Percentiles rank a stretch among this genome's conserved stretches.
Evolutionary conservation across 225 moss, liverwort and hornwort species (phyloP).

Genomic region (Antitrichia curtipendula): DNA sequence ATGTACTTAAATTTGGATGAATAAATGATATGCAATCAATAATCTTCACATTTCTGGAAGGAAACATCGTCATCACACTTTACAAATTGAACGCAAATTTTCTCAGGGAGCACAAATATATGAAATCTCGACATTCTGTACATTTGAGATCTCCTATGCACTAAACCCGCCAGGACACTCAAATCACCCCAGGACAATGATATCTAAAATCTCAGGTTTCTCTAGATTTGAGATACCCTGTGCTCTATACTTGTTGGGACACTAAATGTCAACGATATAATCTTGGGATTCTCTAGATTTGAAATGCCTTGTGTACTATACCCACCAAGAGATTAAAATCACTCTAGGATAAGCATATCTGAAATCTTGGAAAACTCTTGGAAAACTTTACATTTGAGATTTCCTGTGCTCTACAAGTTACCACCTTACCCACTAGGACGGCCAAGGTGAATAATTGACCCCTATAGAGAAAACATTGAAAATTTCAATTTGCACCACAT

Average conservation of each 20-base stretch:
- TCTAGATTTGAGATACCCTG: neutral
- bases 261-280: neutral
- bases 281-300: neutral
- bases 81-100: neutral
- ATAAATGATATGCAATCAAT: neutral
- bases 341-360: too few species aligned
- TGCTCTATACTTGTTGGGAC: rapidly evolving
- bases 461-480: too few species aligned
- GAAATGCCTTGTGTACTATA: neutral
- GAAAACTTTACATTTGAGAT: too few species aligned
- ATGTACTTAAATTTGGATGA: neutral
- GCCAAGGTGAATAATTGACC: too few species aligned
- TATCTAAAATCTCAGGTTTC: neutral
- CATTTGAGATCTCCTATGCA: neutral
- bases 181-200: neutral
- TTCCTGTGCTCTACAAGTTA: too few species aligned
- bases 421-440: too few species aligned
- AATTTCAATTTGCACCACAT: too few species aligned
- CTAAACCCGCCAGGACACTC: rapidly evolving
- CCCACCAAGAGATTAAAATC: neutral
- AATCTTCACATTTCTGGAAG: neutral
- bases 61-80: too few species aligned
- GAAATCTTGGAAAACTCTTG: neutral
- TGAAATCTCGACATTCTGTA: too few species aligned
- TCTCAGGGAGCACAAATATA: neutral